Base-by-base conservation (phyloP, 208 protist genomes). In the Kentomonas sorsogonicus region DNA sequence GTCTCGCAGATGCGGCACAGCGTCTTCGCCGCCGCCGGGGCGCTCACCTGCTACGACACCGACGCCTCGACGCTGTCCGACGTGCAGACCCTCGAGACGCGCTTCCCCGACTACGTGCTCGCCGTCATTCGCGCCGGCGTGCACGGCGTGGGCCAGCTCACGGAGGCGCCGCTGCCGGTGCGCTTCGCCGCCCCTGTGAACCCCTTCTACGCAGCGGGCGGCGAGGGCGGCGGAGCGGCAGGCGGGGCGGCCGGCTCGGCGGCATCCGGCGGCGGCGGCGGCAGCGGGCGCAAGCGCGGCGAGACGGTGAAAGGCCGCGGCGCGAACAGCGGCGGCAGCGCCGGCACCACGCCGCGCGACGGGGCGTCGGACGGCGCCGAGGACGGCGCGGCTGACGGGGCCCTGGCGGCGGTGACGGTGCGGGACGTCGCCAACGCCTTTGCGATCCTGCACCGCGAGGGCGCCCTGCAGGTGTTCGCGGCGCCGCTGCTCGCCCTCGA, bases 1-100 rank as follows among this genome's bases (percentile, higher is more conserved):
- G 68, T 89, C 18, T 53, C 65, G 3, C 76, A 86, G 44, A 93
- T 93, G 86, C 56, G 63, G 41, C 66, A 67, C 15, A 68, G 82
- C 41, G 79, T 86, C 16, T 86, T 87, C 52, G 79, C 69, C 34
- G 74, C 72, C 29, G 80, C 79, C n/a, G 73, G 72, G 52, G 63
- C 72, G 13, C 83, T 87, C 55, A 59, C 59, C 45, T 60, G 79
- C 31, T 89, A 93, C 65, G 57, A 41, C 18, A 82, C 64, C 10
- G 76, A 93, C 43, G 77, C 86, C 22, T 30, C 66, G 33, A 74
- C 84, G 51, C 26, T 25, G 39, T 55, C 68, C 44, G 43, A 73
- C 15, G 16, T 81, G 36, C 39, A 52, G 2, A 38, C 47, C 16
- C 48, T 77, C 5, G 60, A 69, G 18, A 26, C 54, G 10, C 20